Percentiles rank a stretch among this genome's conserved stretches.
phyloP scores from a whole-genome alignment of 148 eudicot genomes.

The Rhododendron ovatum region DNA sequence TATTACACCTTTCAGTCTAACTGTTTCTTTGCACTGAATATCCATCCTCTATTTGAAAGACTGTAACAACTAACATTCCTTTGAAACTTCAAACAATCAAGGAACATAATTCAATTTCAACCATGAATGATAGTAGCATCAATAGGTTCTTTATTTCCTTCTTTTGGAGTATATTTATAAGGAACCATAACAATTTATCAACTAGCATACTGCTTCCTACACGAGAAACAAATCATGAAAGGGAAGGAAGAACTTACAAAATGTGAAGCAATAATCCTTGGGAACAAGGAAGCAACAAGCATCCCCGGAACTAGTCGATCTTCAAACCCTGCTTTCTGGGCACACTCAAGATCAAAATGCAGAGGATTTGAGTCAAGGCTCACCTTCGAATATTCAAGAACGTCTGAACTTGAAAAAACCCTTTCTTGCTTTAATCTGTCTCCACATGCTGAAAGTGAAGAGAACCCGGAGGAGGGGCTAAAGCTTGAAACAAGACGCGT shows the following conservation, averaged over 20 bases:
- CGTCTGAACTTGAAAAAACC: constrained; percentile 41
- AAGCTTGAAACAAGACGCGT: constrained; percentile 25
- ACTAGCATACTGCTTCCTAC: too few relatives aligned
- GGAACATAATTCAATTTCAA: background rate
- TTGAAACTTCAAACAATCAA: background rate
- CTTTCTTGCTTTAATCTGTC: constrained; percentile 46
- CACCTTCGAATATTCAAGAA: constrained; percentile 57
- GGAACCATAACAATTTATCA: background rate
- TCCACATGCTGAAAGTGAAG: constrained; percentile 33
- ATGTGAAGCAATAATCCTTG: constrained; percentile 65
- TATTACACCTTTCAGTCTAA: background rate
- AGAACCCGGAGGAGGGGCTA: constrained; percentile 18
- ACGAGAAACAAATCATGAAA: background rate
- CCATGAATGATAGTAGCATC: background rate
- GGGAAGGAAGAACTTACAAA: constrained; percentile 52
- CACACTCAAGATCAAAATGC: constrained; percentile 58
- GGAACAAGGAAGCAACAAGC: constrained; percentile 80
- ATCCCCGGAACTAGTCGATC: constrained; percentile 68
- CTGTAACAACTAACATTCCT: too few relatives aligned
- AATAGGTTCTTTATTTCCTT: background rate
- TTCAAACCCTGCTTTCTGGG: constrained; percentile 55
- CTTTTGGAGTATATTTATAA: background rate
- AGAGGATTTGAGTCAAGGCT: constrained; percentile 65
- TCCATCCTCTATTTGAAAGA: background rate
- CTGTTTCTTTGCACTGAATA: background rate